A percentile compares a stretch with the other conserved stretches of the same genome.
Conservation (phyloP, 208 protist species). For the Blechomonas ayalai region DNA sequence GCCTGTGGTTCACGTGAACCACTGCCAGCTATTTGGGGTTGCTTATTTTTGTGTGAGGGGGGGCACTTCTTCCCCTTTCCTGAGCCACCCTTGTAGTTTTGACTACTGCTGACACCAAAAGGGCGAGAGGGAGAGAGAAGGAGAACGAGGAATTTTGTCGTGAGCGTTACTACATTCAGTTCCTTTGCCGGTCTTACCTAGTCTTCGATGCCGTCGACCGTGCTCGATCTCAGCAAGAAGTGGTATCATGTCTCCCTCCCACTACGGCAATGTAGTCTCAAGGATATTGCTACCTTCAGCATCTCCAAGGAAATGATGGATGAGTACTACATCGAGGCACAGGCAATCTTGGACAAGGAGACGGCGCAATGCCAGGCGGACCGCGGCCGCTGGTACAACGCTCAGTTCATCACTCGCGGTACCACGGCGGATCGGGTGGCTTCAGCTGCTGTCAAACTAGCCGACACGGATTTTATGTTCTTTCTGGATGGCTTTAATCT, state of each 20-base stretch:
- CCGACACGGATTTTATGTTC: conserved; percentile 90
- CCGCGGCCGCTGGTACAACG: conserved; percentile 79
- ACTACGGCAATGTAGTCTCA: conserved; percentile 70
- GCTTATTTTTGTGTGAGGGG: too few species aligned
- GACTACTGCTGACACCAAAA: neutral
- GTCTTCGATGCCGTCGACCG: conserved; percentile 7
- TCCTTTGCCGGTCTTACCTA: neutral
- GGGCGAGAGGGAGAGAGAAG: neutral
- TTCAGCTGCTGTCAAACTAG: conserved; percentile 81
- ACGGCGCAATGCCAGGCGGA: conserved; percentile 47
- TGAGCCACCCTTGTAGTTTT: too few species aligned
- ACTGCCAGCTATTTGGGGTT: too few species aligned
- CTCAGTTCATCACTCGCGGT: conserved; percentile 83
- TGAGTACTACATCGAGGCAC: conserved; percentile 72
- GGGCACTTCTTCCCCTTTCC: too few species aligned
- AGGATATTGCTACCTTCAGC: conserved; percentile 74
- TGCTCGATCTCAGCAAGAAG: conserved; percentile 70
- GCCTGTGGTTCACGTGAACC: too few species aligned
- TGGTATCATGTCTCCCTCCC: conserved; percentile 77
- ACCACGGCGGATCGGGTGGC: conserved; percentile 85
- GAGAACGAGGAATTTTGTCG: neutral
- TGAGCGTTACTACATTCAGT: conserved; percentile 2
- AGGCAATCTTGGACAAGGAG: conserved; percentile 60
- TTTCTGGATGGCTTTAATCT: conserved; percentile 85
- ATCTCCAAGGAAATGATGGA: conserved; percentile 81